phyloP scores from a whole-genome alignment of 192 early-diverging fungal genomes.

The Funneliformis mosseae region DNA sequence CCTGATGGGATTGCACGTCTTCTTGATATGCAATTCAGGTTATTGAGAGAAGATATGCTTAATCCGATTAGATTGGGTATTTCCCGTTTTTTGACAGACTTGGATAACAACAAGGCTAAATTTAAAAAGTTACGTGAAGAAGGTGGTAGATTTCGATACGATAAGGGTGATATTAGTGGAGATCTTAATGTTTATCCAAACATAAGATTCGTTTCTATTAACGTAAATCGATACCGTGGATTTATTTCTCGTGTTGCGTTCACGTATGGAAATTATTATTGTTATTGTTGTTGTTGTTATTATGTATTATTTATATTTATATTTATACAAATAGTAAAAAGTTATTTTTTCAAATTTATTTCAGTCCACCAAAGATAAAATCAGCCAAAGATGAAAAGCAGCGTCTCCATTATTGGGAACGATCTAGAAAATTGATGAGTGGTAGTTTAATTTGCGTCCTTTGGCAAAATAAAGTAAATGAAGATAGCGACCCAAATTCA shows the following conservation, averaged over 20 bases:
- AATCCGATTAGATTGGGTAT: conserved; percentile 48
- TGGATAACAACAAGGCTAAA: conserved; percentile 19
- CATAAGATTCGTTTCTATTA: conserved; percentile 41
- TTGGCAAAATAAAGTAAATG: conserved; percentile 25
- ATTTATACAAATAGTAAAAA: no score
- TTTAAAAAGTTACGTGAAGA: conserved; percentile 29
- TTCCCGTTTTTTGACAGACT: conserved; percentile 38
- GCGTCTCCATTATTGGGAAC: conserved; percentile 50
- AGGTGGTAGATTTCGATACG: conserved; percentile 33
- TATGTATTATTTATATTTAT: neutral
- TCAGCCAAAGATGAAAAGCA: neutral
- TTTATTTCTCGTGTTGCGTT: conserved; percentile 40
- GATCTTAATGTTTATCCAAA: conserved; percentile 47
- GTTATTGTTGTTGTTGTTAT: no score
- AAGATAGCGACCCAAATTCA: neutral
- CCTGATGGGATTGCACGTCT: conserved; percentile 49
- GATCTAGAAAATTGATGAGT: conserved; percentile 44
- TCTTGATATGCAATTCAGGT: conserved; percentile 60
- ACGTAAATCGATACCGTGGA: conserved; percentile 22
- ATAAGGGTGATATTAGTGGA: conserved; percentile 29
- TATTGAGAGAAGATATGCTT: conserved; percentile 62
- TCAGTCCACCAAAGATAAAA: conserved; percentile 29
- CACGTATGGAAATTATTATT: neutral
- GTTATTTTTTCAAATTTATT: neutral
- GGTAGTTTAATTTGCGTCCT: conserved; percentile 51